Evolutionary conservation across 2,329 filamentous ascomycete species (phyloP).

Genomic region (Malbranchea zuffiana): DNA sequence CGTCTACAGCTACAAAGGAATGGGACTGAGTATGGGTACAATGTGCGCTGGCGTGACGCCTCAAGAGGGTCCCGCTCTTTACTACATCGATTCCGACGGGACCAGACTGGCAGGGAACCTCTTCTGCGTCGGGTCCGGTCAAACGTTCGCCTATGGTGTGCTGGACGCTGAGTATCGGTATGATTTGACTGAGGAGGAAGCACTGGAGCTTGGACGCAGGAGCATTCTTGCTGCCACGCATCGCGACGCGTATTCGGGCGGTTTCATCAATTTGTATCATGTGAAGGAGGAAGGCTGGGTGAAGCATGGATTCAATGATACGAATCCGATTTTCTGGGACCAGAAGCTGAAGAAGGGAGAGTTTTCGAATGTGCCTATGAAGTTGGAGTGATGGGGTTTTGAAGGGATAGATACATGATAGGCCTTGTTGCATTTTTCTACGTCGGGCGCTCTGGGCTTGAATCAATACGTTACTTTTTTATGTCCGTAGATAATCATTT

Average conservation of each 20-base stretch:
- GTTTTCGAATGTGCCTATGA: constrained; percentile 86
- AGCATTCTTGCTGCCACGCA: constrained; percentile 95
- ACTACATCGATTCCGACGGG: constrained; percentile 98
- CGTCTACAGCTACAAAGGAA: constrained; percentile 97
- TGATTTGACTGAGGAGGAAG: constrained; percentile 76
- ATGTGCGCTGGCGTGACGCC: constrained; percentile 96
- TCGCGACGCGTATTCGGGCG: constrained; percentile 95
- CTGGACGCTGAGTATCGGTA: constrained; percentile 91
- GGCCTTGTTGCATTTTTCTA: too few relatives aligned
- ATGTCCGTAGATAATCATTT: too few relatives aligned
- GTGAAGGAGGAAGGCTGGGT: constrained; percentile 99
- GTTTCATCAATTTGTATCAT: constrained; percentile 97
- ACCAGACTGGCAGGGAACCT: constrained; percentile 86
- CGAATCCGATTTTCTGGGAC: constrained; percentile 99
- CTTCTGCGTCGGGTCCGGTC: constrained; percentile 95
- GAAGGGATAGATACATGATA: too few relatives aligned
- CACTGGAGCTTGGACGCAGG: constrained; percentile 77
- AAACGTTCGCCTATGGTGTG: constrained; percentile 98
- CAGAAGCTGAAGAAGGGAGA: constrained; percentile 97
- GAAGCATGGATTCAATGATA: constrained; percentile 96
- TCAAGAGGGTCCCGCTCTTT: constrained; percentile 85
- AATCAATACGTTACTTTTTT: too few relatives aligned
- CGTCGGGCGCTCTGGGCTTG: too few relatives aligned
- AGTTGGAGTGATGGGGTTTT: constrained; percentile 39
- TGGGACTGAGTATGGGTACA: constrained; percentile 97